Conservation (phyloP, 1,139 yeast genomes). For the Sugiyamaella pinicola region DNA sequence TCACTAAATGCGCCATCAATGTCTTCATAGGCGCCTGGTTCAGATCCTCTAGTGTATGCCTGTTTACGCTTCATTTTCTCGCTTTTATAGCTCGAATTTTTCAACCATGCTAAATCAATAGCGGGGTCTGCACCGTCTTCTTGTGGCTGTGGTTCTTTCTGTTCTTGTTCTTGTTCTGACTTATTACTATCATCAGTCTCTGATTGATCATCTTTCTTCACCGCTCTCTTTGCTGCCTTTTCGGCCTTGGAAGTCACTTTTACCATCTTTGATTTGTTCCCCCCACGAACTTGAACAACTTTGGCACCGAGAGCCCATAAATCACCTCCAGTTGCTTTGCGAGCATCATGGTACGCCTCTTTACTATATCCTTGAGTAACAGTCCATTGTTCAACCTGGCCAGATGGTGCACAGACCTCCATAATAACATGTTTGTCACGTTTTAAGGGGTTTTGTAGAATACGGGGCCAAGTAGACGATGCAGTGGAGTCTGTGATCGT, state of each 20-base stretch:
- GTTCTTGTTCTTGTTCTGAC: too few relatives aligned
- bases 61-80: constrained; percentile 17
- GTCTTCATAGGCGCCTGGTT: constrained; percentile 23
- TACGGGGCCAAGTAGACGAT: constrained; percentile 52
- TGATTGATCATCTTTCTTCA: constrained; percentile 11
- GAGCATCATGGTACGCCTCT: constrained; percentile 83
- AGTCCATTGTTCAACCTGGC: constrained; percentile 82
- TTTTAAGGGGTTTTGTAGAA: constrained; percentile 70
- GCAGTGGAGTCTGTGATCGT: constrained; percentile 8
- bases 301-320: constrained; percentile 84
- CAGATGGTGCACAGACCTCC: constrained; percentile 78
- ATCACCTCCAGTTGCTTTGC: constrained; percentile 85
- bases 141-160: neutral
- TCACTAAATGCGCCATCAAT: constrained; percentile 25
- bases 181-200: neutral
- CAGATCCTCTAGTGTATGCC: constrained; percentile 21
- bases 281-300: constrained; percentile 43
- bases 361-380: constrained; percentile 78
- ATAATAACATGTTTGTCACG: constrained; percentile 81
- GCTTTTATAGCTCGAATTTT: constrained; percentile 2
- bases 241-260: constrained; percentile 23
- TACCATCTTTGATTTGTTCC: constrained; percentile 31
- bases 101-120: constrained; percentile 18
- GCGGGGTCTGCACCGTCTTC: constrained; percentile 2
- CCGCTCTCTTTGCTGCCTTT: constrained; percentile 9